Evolutionary conservation across 2,329 filamentous ascomycete genomes (phyloP).

Genomic region (Cytospora paraplurivora): DNA sequence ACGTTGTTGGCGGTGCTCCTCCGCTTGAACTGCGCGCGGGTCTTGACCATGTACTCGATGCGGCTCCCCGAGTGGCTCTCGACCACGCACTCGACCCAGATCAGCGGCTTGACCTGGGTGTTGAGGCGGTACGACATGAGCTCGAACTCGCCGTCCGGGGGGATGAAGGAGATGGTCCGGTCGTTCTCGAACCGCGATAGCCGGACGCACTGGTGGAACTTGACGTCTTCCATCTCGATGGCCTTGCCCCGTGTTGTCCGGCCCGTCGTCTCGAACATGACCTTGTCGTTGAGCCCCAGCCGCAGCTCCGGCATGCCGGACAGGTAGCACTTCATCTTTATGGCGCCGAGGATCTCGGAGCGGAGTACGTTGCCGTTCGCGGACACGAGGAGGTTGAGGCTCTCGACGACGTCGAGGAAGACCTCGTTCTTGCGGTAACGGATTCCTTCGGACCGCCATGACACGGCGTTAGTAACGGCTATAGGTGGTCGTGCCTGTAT

Average conservation of each 20-base stretch:
- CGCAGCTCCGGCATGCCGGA: conserved; percentile 97
- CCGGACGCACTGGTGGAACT: conserved; percentile 97
- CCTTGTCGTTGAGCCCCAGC: conserved; percentile 95
- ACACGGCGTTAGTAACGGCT: conserved; percentile 96
- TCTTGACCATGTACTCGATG: conserved; percentile 99
- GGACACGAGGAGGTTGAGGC: conserved; percentile 91
- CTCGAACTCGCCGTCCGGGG: conserved; percentile 97
- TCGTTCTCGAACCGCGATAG: conserved; percentile 97
- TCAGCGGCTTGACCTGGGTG: conserved; percentile 96
- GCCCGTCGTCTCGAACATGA: conserved; percentile 98
- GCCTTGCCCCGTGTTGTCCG: conserved; percentile 92
- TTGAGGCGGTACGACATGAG: conserved; percentile 99
- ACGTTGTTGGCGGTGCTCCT: conserved; percentile 98
- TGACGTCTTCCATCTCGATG: conserved; percentile 99
- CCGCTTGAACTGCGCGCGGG: conserved; percentile 96
- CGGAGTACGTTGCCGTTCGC: conserved; percentile 92
- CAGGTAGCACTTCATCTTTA: conserved; percentile 99
- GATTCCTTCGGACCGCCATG: conserved; percentile 97
- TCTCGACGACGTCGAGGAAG: conserved; percentile 96
- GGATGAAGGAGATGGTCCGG: conserved; percentile 97
- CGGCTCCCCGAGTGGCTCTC: conserved; percentile 93
- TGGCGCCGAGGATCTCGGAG: conserved; percentile 92
- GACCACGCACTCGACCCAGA: conserved; percentile 98
- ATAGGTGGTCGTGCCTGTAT: conserved; percentile 95
- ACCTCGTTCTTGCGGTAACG: conserved; percentile 99